Conservation (phyloP, 805 yeast species). For the Teunomyces tritomae region DNA sequence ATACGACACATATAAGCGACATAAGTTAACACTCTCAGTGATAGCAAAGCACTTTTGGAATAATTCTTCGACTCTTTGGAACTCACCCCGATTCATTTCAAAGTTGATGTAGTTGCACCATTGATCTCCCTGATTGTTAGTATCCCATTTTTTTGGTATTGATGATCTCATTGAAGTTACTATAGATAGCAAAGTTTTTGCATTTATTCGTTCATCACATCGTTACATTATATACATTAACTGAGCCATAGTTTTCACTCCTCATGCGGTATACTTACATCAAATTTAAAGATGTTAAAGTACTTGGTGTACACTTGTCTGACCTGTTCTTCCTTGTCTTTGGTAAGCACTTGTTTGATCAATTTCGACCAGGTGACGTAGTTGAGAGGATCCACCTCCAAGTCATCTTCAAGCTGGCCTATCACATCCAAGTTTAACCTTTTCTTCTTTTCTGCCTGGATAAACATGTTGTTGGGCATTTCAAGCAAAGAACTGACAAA, state of each 20-base stretch:
- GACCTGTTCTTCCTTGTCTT: constrained; percentile 60
- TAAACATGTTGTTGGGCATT: constrained; percentile 8
- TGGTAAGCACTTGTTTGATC: constrained; percentile 45
- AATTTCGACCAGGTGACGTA: constrained; percentile 56
- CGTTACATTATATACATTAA: neutral
- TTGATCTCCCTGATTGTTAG: constrained; percentile 37
- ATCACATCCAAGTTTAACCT: constrained; percentile 46
- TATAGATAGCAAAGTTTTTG: neutral
- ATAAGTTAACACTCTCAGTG: constrained; percentile 63
- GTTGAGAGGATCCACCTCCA: constrained; percentile 53
- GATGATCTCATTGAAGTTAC: neutral
- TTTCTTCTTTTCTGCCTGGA: constrained; percentile 13
- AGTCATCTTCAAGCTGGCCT: constrained; percentile 56
- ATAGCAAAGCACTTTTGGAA: constrained; percentile 63
- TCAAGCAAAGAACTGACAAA: neutral
- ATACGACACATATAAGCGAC: constrained; percentile 75
- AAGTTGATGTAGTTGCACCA: constrained; percentile 74
- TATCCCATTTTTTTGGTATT: constrained; percentile 5
- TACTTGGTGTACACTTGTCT: constrained; percentile 58
- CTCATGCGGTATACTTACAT: constrained; percentile 33
- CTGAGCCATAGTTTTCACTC: neutral
- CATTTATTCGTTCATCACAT: constrained; percentile 1
- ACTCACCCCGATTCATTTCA: constrained; percentile 62
- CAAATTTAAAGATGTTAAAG: constrained; percentile 62
- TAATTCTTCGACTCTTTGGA: constrained; percentile 60